Evolutionary conservation across 768 basidiomycete species (phyloP).

Genomic region (Chiua virens): DNA sequence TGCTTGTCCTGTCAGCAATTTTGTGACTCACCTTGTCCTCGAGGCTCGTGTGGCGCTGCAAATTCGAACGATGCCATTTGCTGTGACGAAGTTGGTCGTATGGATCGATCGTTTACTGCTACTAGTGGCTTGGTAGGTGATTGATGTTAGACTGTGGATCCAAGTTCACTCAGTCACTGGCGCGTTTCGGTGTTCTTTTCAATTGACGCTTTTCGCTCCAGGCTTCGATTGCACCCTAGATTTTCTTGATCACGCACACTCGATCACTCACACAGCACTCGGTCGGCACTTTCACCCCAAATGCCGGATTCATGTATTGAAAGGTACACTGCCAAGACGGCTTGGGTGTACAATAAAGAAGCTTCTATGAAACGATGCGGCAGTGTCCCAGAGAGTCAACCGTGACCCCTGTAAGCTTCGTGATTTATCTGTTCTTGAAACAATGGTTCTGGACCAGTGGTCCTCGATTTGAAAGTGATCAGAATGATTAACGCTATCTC

Average conservation of each 20-base stretch:
- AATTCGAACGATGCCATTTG: background rate
- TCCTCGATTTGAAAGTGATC: no score
- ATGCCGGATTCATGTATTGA: background rate
- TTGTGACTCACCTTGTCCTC: constrained; percentile 16
- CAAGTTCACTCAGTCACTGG: background rate
- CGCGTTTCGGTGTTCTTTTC: background rate
- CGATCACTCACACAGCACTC: background rate
- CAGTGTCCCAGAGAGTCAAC: background rate
- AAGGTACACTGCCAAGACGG: constrained; percentile 10
- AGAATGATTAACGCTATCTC: no score
- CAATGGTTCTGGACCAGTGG: background rate
- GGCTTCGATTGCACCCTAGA: background rate
- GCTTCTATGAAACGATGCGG: constrained; percentile 2
- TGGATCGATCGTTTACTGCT: constrained; percentile 10
- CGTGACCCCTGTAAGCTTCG: background rate
- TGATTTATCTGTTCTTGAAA: no score
- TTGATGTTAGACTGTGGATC: background rate
- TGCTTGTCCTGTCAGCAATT: background rate
- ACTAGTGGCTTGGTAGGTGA: background rate
- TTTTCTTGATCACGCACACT: background rate
- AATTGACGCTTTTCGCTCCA: background rate
- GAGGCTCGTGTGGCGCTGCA: constrained; percentile 3
- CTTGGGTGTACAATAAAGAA: background rate
- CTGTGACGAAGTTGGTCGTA: background rate
- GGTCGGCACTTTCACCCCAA: background rate